Conservation (phyloP, 495 filamentous ascomycete species). For the Aspergillus carlsbadensis region DNA sequence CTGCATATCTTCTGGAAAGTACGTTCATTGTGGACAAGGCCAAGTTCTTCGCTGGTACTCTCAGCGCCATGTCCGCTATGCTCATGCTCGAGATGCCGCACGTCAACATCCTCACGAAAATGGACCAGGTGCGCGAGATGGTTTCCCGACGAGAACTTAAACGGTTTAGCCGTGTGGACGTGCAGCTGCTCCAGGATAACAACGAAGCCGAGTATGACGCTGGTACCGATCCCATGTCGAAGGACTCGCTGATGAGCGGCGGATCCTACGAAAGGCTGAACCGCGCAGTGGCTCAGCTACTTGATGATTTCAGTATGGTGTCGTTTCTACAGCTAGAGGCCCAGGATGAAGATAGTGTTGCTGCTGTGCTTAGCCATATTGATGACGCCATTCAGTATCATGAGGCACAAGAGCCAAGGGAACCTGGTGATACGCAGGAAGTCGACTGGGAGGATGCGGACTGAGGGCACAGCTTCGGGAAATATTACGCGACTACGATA, state of each 20-base stretch:
- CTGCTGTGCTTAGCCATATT: constrained; percentile 89
- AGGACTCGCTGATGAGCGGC: constrained; percentile 71
- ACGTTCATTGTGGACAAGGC: constrained; percentile 93
- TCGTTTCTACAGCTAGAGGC: constrained; percentile 87
- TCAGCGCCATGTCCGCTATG: constrained; percentile 98
- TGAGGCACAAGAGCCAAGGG: constrained; percentile 91
- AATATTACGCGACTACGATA: not conserved
- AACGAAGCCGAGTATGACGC: constrained; percentile 35
- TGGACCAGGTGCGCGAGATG: constrained; percentile 89
- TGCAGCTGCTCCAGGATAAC: constrained; percentile 70
- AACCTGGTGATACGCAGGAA: constrained; percentile 77
- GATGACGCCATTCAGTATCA: constrained; percentile 96
- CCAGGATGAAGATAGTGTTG: constrained; percentile 91
- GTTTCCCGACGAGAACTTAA: constrained; percentile 80
- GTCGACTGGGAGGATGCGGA: constrained; percentile 59
- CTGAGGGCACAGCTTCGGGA: not conserved
- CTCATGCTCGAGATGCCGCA: constrained; percentile 96
- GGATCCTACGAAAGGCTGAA: constrained; percentile 77
- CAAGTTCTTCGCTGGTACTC: constrained; percentile 94
- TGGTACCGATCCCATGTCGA: constrained; percentile 54
- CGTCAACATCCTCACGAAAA: constrained; percentile 91
- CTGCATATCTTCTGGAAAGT: constrained; percentile 92
- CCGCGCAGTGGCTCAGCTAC: constrained; percentile 78
- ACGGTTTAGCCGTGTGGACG: constrained; percentile 81
- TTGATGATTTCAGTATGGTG: constrained; percentile 98